Percentiles rank a stretch among this genome's conserved stretches.
phyloP scores from a whole-genome alignment of 2,329 filamentous ascomycete genomes.

The Aspergillus sp. region DNA sequence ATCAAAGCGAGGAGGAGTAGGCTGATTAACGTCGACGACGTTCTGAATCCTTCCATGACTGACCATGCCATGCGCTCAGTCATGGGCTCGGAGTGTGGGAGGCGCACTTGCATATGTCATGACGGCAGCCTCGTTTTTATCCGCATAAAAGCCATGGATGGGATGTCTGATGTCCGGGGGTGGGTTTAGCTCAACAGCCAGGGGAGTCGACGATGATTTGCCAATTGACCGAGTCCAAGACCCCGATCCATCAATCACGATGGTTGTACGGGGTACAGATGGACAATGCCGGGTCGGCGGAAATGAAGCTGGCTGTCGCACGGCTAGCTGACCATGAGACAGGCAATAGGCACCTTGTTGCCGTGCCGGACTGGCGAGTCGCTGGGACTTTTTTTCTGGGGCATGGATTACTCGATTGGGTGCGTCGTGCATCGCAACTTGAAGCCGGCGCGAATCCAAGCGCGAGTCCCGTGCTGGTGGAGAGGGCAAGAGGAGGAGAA shows the following conservation, averaged over 20 bases:
- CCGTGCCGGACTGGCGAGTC: conserved; percentile 7
- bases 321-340: conserved; percentile 5
- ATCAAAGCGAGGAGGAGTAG: not conserved
- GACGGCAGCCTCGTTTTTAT: conserved; percentile 18
- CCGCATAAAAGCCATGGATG: not conserved
- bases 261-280: not conserved
- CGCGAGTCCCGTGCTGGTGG: conserved; percentile 6
- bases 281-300: conserved; percentile 7
- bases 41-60: conserved; percentile 7
- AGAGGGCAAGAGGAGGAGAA: not conserved
- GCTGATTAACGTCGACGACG: not conserved
- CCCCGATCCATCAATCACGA: not conserved
- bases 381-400: not conserved
- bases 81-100: conserved; percentile 3
- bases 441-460: conserved; percentile 7
- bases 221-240: conserved; percentile 7
- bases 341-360: conserved; percentile 1
- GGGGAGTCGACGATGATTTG: conserved; percentile 4
- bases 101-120: conserved; percentile 11
- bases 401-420: conserved; percentile 2
- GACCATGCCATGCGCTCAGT: conserved; percentile 1
- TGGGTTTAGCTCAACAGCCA: not conserved
- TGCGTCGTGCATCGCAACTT: conserved; percentile 1
- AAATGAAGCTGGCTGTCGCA: not conserved
- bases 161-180: not conserved